These are phyloP conservation scores for Aspergillus novoparasiticus DNA, from an alignment of 2,329 filamentous ascomycete genomes.

Conservation along the genomic window DNA sequence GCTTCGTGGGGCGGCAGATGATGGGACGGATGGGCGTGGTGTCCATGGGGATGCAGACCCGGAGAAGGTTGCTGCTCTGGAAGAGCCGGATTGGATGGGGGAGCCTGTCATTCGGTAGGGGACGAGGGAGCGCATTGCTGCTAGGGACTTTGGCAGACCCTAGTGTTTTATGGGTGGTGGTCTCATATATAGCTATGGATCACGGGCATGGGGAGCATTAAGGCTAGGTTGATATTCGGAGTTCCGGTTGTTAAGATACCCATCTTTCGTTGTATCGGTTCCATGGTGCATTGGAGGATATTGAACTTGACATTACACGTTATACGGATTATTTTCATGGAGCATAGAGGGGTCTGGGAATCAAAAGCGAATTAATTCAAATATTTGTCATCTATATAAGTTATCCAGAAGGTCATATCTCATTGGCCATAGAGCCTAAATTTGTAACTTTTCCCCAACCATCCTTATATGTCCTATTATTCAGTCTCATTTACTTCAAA, in stretches of 20 bases:
- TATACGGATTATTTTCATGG: background rate
- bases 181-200: conserved; percentile 15
- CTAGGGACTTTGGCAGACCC: background rate
- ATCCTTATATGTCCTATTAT: conserved; percentile 1
- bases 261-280: conserved; percentile 6
- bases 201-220: conserved; percentile 4
- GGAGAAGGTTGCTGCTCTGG: conserved; percentile 34
- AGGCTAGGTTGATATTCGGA: conserved; percentile 10
- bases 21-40: conserved; percentile 20
- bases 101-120: conserved; percentile 50
- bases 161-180: background rate
- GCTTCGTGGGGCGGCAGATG: conserved; percentile 28
- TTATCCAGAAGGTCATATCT: conserved; percentile 10
- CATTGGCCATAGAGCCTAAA: conserved; percentile 4
- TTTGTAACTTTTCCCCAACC: background rate
- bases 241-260: conserved; percentile 15
- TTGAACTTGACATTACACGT: background rate
- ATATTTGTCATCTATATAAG: background rate
- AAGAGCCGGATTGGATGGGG: conserved; percentile 53
- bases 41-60: conserved; percentile 30
- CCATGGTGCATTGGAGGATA: background rate
- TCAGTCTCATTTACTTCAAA: conserved; percentile 50
- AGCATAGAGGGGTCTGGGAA: background rate
- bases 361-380: conserved; percentile 1
- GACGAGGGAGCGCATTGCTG: background rate